A percentile compares a stretch with the other conserved stretches of the same genome.
Conservation (phyloP, 176 grass and related monocot genomes). For the Bonia amplexicaulis region DNA sequence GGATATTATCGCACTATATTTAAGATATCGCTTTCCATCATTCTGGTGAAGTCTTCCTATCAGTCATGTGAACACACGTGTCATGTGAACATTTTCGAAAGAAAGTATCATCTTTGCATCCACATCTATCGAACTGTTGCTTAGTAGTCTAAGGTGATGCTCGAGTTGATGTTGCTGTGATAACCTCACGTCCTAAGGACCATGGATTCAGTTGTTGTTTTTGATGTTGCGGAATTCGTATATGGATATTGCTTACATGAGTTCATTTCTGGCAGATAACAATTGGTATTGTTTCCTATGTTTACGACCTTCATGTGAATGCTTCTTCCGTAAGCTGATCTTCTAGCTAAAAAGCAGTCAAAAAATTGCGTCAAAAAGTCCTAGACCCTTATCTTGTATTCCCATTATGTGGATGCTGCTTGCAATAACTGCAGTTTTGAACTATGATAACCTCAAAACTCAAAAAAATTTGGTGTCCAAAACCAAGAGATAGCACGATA, state of each 20-base stretch:
- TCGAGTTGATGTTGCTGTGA: neutral
- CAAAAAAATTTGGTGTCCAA: constrained; percentile 7
- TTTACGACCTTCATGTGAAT: neutral
- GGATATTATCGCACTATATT: neutral
- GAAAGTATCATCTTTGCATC: neutral
- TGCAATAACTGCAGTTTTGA: neutral
- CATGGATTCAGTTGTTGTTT: neutral
- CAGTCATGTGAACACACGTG: neutral
- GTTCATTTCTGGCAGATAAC: neutral
- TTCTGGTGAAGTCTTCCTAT: neutral
- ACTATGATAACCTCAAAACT: neutral
- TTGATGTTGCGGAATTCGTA: neutral
- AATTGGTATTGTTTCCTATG: neutral
- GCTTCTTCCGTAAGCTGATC: neutral
- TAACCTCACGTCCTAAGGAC: neutral
- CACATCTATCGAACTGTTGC: neutral
- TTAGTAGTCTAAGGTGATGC: neutral
- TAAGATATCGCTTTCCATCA: neutral
- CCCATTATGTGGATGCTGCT: neutral
- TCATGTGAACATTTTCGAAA: neutral
- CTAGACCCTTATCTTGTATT: neutral
- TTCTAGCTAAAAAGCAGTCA: neutral
- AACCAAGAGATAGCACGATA: neutral
- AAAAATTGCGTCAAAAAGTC: constrained; percentile 1
- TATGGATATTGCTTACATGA: neutral